phyloP scores from a whole-genome alignment of 2,329 filamentous ascomycete genomes.

The Pochonia chlamydosporia region DNA sequence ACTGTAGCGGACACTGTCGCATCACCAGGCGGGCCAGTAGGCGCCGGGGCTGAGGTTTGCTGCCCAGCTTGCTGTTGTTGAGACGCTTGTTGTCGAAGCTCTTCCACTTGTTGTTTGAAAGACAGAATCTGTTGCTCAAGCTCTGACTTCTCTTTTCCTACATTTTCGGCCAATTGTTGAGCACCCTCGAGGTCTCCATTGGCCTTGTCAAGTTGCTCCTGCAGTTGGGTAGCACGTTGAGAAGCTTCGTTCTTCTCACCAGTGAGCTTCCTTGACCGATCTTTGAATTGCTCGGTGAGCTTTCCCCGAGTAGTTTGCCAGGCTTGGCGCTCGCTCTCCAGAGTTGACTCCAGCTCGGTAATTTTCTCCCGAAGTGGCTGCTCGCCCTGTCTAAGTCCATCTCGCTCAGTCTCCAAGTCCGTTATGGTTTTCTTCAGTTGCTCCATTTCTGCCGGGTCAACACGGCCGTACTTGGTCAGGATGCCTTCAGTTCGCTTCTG shows the following conservation, averaged over 20 bases:
- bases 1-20: conserved; percentile 41
- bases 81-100: conserved; percentile 29
- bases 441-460: conserved; percentile 90
- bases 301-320: conserved; percentile 49
- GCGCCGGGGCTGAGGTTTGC: conserved; percentile 10
- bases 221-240: conserved; percentile 46
- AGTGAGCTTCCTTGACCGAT: conserved; percentile 48
- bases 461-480: conserved; percentile 89
- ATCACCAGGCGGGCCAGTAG: conserved; percentile 17
- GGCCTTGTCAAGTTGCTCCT: conserved; percentile 42
- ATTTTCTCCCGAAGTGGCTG: conserved; percentile 48
- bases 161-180: conserved; percentile 28
- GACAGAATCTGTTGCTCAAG: conserved; percentile 37
- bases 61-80: conserved; percentile 23
- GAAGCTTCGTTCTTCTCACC: conserved; percentile 47
- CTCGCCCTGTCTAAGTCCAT: conserved; percentile 45
- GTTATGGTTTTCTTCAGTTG: conserved; percentile 75
- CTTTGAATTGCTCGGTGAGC: conserved; percentile 58
- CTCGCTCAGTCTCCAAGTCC: conserved; percentile 58
- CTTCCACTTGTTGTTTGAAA: conserved; percentile 37
- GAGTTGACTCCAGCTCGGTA: conserved; percentile 41
- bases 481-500: conserved; percentile 95
- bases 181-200: conserved; percentile 50
- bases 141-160: conserved; percentile 25
- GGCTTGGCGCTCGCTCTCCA: conserved; percentile 49